Evolutionary conservation across 2,329 filamentous ascomycete genomes (phyloP).

Genomic region (Cyanodermella asteris): DNA sequence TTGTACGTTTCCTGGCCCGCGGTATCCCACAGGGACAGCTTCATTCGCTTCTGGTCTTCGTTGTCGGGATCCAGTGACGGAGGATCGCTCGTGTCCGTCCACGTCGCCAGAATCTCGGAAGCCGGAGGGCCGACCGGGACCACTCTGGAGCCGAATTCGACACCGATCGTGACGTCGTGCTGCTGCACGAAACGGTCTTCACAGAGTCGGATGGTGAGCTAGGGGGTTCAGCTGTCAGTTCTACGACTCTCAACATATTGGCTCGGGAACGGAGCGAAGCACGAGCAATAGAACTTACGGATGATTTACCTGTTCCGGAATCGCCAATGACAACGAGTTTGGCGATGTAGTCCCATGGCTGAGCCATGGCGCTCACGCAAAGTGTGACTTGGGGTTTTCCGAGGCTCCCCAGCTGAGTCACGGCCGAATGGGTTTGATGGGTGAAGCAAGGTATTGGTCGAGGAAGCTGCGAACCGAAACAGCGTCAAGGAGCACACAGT

Average conservation of each 20-base stretch:
- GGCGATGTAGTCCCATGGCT: slow-evolving; percentile 94
- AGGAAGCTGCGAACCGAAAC: no score
- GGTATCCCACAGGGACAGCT: slow-evolving; percentile 85
- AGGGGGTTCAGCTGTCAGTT: slow-evolving; percentile 12
- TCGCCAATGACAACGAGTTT: slow-evolving; percentile 97
- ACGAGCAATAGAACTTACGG: no score
- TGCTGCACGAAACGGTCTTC: slow-evolving; percentile 86
- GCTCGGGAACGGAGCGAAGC: no score
- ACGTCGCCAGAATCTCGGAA: slow-evolving; percentile 33
- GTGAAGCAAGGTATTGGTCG: no score
- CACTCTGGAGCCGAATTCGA: slow-evolving; percentile 86
- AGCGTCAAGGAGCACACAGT: no score
- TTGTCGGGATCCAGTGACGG: slow-evolving; percentile 8
- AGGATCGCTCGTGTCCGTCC: slow-evolving; percentile 19
- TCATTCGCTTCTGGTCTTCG: slow-evolving; percentile 44
- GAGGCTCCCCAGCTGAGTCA: neutral
- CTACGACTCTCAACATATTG: neutral
- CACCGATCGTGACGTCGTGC: slow-evolving; percentile 93
- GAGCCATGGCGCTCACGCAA: slow-evolving; percentile 24
- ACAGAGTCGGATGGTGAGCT: slow-evolving; percentile 83
- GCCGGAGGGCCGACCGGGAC: slow-evolving; percentile 76
- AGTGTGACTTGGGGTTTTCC: neutral
- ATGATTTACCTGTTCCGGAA: slow-evolving; percentile 85
- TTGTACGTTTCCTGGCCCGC: slow-evolving; percentile 96
- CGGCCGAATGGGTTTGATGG: no score